Conservation (phyloP, 495 filamentous ascomycete species). For the Penicillium cinerascens region DNA sequence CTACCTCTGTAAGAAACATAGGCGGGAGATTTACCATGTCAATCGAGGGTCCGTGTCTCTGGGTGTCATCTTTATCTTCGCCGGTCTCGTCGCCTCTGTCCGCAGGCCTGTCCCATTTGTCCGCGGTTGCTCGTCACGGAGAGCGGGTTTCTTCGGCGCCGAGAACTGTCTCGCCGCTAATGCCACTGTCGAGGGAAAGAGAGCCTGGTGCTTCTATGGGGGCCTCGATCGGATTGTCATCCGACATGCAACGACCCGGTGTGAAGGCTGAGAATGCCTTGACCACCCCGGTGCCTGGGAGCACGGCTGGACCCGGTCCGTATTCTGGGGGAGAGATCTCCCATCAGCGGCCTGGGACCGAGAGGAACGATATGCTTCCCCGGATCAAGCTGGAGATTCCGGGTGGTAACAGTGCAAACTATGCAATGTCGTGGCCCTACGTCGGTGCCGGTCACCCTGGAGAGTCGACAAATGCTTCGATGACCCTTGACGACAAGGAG, state of each 20-base stretch:
- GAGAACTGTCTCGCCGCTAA: constrained; percentile 21
- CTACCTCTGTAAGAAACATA: background rate
- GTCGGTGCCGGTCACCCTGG: constrained; percentile 13
- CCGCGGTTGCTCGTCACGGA: constrained; percentile 30
- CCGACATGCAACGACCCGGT: constrained; percentile 32
- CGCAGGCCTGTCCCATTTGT: constrained; percentile 33
- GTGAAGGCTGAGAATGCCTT: constrained; percentile 39
- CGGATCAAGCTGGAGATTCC: constrained; percentile 24
- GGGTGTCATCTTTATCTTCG: constrained; percentile 39
- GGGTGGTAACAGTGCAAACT: constrained; percentile 11
- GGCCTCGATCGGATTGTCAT: background rate
- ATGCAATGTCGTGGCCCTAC: constrained; percentile 16
- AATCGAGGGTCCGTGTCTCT: constrained; percentile 42
- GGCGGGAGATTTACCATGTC: constrained; percentile 34
- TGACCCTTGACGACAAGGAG: constrained; percentile 15
- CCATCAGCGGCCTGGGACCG: constrained; percentile 4
- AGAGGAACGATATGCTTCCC: constrained; percentile 17
- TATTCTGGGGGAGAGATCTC: constrained; percentile 21
- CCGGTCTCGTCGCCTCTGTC: constrained; percentile 36
- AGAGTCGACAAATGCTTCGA: constrained; percentile 16
- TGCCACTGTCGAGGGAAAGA: constrained; percentile 23
- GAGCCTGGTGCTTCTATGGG: constrained; percentile 12
- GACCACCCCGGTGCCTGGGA: constrained; percentile 15
- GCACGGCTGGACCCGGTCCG: constrained; percentile 10
- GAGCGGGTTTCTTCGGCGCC: constrained; percentile 26